Percentiles rank a stretch among this genome's conserved stretches.
Evolutionary conservation across 2,329 filamentous ascomycete genomes (phyloP).

Genomic region (Cladobotryum protrusum): DNA sequence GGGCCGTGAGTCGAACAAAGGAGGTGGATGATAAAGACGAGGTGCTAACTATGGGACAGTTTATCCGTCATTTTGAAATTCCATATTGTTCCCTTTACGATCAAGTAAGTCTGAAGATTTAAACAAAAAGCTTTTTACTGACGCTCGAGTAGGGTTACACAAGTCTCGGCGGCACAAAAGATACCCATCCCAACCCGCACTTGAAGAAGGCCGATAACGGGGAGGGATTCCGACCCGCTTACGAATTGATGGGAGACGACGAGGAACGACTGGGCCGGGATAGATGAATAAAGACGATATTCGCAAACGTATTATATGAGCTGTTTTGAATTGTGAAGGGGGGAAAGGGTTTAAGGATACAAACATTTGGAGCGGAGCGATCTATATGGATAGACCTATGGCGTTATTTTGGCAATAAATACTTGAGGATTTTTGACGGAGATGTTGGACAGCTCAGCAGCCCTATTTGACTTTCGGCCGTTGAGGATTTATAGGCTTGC

Average conservation of each 20-base stretch:
- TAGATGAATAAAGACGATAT: conserved; percentile 7
- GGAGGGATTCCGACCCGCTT: conserved; percentile 60
- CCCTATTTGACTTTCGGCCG: no score
- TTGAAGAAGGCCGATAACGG: conserved; percentile 40
- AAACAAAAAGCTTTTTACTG: not conserved
- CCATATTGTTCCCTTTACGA: conserved; percentile 87
- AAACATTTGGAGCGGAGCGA: no score
- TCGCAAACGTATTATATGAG: no score
- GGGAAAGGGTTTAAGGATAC: no score
- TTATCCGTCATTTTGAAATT: conserved; percentile 71
- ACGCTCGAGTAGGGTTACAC: conserved; percentile 61
- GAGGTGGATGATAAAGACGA: not conserved
- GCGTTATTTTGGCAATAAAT: no score
- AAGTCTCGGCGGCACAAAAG: conserved; percentile 79
- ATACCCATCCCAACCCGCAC: conserved; percentile 84
- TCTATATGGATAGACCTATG: no score
- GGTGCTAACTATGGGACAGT: conserved; percentile 40
- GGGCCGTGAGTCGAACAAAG: conserved; percentile 59
- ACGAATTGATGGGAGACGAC: conserved; percentile 66
- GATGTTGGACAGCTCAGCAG: no score
- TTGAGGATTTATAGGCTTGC: no score
- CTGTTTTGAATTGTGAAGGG: no score
- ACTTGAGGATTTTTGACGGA: no score
- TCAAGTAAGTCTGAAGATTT: conserved; percentile 27
- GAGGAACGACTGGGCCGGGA: conserved; percentile 75